Evolutionary conservation across 106 monocot genomes (phyloP), one percentile per base, ranked within the genome.

Genomic region (Dioscorea dumetorum): DNA sequence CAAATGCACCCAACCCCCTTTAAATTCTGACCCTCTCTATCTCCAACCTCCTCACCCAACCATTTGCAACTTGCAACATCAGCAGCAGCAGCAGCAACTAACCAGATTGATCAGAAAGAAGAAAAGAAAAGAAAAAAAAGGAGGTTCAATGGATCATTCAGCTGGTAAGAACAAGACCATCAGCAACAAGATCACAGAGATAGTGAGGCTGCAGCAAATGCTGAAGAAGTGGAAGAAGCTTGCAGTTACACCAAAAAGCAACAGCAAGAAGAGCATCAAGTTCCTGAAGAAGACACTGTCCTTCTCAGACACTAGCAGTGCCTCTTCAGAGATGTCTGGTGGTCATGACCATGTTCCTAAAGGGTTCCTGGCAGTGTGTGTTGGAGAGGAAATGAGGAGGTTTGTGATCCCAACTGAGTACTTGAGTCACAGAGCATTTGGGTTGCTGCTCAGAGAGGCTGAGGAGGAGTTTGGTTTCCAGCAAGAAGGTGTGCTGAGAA

Each of bases 211-310:
- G 28, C 93, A 78, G 54, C 86, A 80, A 68, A 86, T 89, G 84
- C 72, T 93, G 17, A 89, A 86, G 86, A 89, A 89, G 75, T 93
- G 93, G 93, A 88, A 86, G 83, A 93, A 85, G 76, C 75, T 88
- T 16, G 85, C 92, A 1, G 85, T 79, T 12, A 31, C 83, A 19
- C 76, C 80, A 4, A 93, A 79, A 33, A 80, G 4, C 65, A 70
- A 72, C 28, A 63, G 70, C 75, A 77, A 73, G 73, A 93, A 86
- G 67, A 79, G 83, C 64, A 90, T 82, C 18, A 81, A 83, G 49
- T 89, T 93, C 77, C 71, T 93, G 0, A 89, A 86, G 71, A 67
- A 84, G 65, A 84, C 89, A 3, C 75, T 93, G 28, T 93, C 89
- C 20, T 82, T 86, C 75, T 81, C 81, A 8, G 83, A 88, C 73